These are phyloP conservation scores for Suillus plorans DNA, from an alignment of 768 basidiomycete species.

Conservation along the genomic window DNA sequence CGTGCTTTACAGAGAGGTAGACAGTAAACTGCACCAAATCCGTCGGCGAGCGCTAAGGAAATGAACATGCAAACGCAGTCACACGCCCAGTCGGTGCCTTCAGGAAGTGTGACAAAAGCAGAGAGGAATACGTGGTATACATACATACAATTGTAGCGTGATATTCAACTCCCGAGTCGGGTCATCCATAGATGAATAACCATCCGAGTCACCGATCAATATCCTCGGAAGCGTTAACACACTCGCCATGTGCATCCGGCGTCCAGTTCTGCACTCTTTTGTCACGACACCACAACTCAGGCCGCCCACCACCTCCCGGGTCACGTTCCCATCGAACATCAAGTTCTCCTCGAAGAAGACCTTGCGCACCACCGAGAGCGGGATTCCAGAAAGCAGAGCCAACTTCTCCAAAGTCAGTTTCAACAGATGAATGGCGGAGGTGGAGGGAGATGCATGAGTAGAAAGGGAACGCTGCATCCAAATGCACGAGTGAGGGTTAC, in stretches of 20 bases:
- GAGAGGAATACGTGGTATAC: neutral
- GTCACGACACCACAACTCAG: conserved; percentile 42
- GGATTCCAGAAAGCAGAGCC: conserved; percentile 69
- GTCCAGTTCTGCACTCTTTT: conserved; percentile 21
- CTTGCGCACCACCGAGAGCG: conserved; percentile 53
- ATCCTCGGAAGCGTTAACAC: neutral
- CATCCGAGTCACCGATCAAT: neutral
- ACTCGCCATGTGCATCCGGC: conserved; percentile 5
- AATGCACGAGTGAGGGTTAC: conserved; percentile 66
- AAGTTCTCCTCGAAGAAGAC: conserved; percentile 57
- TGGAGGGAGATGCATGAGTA: conserved; percentile 74
- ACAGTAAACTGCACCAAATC: neutral
- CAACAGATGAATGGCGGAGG: neutral
- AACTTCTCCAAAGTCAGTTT: conserved; percentile 22
- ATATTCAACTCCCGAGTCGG: neutral
- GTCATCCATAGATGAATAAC: neutral
- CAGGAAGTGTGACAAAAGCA: neutral
- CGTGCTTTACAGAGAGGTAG: neutral
- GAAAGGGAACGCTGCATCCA: conserved; percentile 74
- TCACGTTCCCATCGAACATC: conserved; percentile 68
- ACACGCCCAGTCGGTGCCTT: neutral
- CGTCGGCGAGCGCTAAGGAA: neutral
- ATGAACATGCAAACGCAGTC: neutral
- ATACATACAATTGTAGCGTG: neutral
- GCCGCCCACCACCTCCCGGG: conserved; percentile 21